Conservation (phyloP, 73 alveolate species). For the Tetrahymena borealis region DNA sequence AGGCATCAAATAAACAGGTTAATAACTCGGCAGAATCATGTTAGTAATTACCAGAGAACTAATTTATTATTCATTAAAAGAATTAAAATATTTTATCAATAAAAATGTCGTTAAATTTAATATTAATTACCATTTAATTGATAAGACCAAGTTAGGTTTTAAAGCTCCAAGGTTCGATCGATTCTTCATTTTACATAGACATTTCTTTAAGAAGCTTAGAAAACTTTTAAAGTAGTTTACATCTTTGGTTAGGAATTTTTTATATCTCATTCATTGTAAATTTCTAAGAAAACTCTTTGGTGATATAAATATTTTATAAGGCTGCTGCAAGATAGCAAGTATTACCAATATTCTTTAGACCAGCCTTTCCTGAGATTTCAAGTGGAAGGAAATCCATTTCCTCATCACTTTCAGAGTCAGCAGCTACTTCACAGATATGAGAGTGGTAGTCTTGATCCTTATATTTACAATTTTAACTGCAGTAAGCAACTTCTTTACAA, state of each 20-base stretch:
- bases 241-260: neutral
- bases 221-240: neutral
- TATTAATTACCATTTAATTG: neutral
- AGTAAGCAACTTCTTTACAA: neutral
- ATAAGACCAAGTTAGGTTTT: neutral
- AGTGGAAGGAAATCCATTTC: neutral
- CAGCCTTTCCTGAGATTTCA: neutral
- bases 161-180: neutral
- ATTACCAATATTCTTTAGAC: neutral
- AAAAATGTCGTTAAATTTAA: no score
- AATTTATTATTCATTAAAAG: neutral
- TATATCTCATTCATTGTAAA: neutral
- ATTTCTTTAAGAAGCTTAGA: neutral
- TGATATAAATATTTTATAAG: neutral
- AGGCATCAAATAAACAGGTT: neutral
- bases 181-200: neutral
- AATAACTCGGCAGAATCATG: neutral
- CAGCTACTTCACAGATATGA: neutral
- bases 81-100: neutral
- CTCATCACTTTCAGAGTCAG: neutral
- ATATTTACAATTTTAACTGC: neutral
- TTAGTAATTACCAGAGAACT: neutral
- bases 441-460: neutral
- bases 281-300: neutral
- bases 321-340: neutral